These are phyloP conservation scores for Phytophthora brassicae DNA, from an alignment of 352 stramenopile species.

Conservation along the genomic window DNA sequence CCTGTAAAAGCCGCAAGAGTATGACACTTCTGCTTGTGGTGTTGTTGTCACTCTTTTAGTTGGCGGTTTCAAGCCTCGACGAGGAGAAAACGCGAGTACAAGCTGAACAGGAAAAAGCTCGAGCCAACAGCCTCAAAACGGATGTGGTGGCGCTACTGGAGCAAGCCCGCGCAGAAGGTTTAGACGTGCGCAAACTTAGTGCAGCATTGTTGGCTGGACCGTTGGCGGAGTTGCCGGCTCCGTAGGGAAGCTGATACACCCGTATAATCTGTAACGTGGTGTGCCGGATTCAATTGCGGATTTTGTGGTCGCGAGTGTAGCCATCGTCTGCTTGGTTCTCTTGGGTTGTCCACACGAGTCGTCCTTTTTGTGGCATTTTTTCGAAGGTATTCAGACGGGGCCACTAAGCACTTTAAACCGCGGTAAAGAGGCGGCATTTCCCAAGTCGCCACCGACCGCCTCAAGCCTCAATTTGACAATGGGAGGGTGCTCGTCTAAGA, in stretches of 20 bases:
- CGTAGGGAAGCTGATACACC: not conserved
- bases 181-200: slow-evolving; percentile 67
- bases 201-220: slow-evolving; percentile 22
- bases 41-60: slow-evolving; percentile 37
- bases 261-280: slow-evolving; percentile 9
- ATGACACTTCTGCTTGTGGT: not conserved
- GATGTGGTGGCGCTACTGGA: slow-evolving; percentile 77
- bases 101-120: slow-evolving; percentile 63
- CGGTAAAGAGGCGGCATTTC: slow-evolving; percentile 24
- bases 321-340: slow-evolving; percentile 8
- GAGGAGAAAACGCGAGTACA: slow-evolving; percentile 68
- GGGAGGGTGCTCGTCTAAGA: slow-evolving; percentile 54
- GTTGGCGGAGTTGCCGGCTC: not conserved
- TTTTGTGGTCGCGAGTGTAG: slow-evolving; percentile 15
- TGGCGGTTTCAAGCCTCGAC: slow-evolving; percentile 81
- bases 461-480: slow-evolving; percentile 20
- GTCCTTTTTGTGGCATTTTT: slow-evolving; percentile 1
- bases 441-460: slow-evolving; percentile 17
- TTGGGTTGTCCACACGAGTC: slow-evolving; percentile 12
- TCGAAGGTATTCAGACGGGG: slow-evolving; percentile 24
- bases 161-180: slow-evolving; percentile 57
- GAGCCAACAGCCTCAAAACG: slow-evolving; percentile 52
- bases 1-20: no score
- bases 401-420: slow-evolving; percentile 12
- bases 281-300: slow-evolving; percentile 17